phyloP scores from a whole-genome alignment of 768 basidiomycete genomes.

The Dentipellis fragilis region DNA sequence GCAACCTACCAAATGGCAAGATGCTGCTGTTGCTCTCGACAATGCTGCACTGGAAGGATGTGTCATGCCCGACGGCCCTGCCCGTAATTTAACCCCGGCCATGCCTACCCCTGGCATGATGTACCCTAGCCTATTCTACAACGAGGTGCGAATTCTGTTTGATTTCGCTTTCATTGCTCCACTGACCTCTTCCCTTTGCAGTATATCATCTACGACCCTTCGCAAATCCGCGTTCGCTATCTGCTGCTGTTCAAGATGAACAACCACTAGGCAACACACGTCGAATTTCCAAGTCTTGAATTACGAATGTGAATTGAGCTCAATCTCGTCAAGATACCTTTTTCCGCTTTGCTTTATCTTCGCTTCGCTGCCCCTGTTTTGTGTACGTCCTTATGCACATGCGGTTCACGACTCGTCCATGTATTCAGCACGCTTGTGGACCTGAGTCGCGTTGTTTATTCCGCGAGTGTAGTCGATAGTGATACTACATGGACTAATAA shows the following conservation, averaged over 20 bases:
- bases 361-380: no score
- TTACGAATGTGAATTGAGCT: no score
- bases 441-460: no score
- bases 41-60: constrained; percentile 42
- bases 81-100: constrained; percentile 21
- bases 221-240: constrained; percentile 50
- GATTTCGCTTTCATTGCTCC: not conserved
- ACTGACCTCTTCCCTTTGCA: constrained; percentile 14
- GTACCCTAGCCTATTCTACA: constrained; percentile 33
- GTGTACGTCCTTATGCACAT: no score
- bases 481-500: no score
- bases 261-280: not conserved
- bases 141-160: constrained; percentile 34
- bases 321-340: no score
- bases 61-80: constrained; percentile 49
- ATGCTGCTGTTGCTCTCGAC: constrained; percentile 40
- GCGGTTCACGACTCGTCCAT: no score
- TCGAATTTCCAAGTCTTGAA: no score
- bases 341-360: no score
- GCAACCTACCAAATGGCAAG: constrained; percentile 48
- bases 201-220: constrained; percentile 53
- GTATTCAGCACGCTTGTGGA: no score
- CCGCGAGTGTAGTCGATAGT: no score
- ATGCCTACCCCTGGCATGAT: not conserved
- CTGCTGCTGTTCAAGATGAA: constrained; percentile 40